Evolutionary conservation across 768 basidiomycete genomes (phyloP), one percentile per base, ranked within the genome.

Genomic region (Russula brevipes): DNA sequence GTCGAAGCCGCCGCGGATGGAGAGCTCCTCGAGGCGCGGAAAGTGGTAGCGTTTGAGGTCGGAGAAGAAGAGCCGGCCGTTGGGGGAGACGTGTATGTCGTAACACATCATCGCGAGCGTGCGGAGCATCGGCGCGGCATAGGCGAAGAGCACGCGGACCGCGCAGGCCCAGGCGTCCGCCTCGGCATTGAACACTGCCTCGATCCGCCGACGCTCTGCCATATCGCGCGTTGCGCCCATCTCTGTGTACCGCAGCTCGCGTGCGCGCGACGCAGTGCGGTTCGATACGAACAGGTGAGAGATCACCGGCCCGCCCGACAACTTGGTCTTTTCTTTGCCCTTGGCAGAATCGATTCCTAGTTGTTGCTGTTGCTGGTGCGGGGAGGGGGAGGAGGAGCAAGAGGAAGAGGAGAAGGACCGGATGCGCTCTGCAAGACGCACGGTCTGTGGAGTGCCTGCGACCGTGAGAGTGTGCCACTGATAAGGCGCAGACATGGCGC

Each of bases 391-490:
- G 19, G 53, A n/a, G 7, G 31, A 5, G 12, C 11, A 19, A 19
- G 52, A 4, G 5, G 46, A 6, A 19, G 46, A 24, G 7, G 57
- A 9, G 46, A 54, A 24, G 2, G 45, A 53, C 16, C 47, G 57
- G 24, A 64, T 50, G 24, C 57, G 63, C 53, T 59, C 63, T n/a
- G 72, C 64, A 14, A 79, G 68, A 11, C 64, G 67, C 2, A 60
- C 38, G 46, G 77, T 70, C 45, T 74, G 73, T 14, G 66, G 52
- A 1, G 65, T 49, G 5, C 75, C 76, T 0, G 71, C 69, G 12
- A 78, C 65, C 6, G 75, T 70, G 36, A 82, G 65, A 14, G 74
- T 79, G 41, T 75, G 76, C 69, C 76, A 81, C 33, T 76, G 72
- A 59, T 74, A 78, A 0, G 79, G 76, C 2, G 68, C 69, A 8